Evolutionary conservation across 495 filamentous ascomycete genomes (phyloP), one percentile per base, ranked within the genome.

Genomic region (Aspergillus kassunensis): DNA sequence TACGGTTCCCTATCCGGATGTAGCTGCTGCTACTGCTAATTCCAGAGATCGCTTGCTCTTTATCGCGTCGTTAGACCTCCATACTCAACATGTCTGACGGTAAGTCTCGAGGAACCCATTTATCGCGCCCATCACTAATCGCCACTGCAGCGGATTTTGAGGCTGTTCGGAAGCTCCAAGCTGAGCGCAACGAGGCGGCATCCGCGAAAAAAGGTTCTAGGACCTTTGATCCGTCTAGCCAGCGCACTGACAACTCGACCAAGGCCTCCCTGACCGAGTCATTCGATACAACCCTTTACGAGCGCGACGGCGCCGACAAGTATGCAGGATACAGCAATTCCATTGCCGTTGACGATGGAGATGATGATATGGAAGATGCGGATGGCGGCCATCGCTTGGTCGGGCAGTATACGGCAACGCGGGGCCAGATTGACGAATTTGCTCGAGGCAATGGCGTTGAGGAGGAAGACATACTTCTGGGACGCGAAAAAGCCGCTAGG

Each of bases 381-480:
- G 85, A 89, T 64, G 83, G 72, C 56, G 84, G 78, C 47, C 81
- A 88, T 62, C 82, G 87, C 59, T 75, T 99, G 52, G 90, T 97
- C 24, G 95, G 91, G 51, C 95, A 99, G 70, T 99, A 97, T 70
- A 99, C 95, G 11, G 95, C 95, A 16, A 90, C 91, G 13, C 83
- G 80, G 58, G 82, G 84, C 45, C 89, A 96, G 74, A 88, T 97
- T 67, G 89, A 96, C 66, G 95, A 99, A 76, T 92, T 97, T 72
- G 89, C 92, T 8, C 83, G 76, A 37, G 90, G 90, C 42, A 81
- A 80, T 53, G 88, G 88, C 35, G 89, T 90, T 19, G 89, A 91
- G 65, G 92, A 97, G 67, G 91, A 93, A 56, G 95, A 99, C 63
- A 87, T 90, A 11, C 75, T 99, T 54, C 76, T 90, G 30, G 87